Conservation (phyloP, 768 basidiomycete species). For the Leccinum subgranulosum region DNA sequence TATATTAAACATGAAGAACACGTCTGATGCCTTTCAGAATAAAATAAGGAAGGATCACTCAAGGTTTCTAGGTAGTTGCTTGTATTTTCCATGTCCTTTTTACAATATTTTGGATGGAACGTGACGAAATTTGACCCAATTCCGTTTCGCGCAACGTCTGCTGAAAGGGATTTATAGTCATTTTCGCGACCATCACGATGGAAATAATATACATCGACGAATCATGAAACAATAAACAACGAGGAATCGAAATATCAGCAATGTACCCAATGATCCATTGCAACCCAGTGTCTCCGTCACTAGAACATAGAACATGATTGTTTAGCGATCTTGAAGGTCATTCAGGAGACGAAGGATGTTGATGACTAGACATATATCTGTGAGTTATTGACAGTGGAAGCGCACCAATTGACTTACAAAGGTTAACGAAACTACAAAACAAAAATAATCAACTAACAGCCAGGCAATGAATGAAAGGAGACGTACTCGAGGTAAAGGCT, state of each 20-base stretch:
- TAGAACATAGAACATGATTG: too few species aligned
- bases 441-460: constrained; percentile 15
- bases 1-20: too few species aligned
- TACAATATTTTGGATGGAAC: background rate
- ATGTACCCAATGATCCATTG: background rate
- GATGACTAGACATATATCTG: constrained; percentile 49
- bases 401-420: constrained; percentile 54
- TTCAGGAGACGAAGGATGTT: constrained; percentile 82
- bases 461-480: background rate
- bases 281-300: background rate
- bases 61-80: too few species aligned
- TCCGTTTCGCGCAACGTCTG: background rate
- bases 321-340: constrained; percentile 41
- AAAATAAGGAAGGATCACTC: too few species aligned
- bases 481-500: constrained; percentile 92
- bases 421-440: constrained; percentile 69
- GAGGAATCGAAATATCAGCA: background rate
- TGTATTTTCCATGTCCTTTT: background rate
- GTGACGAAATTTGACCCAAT: background rate
- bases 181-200: background rate
- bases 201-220: constrained; percentile 19
- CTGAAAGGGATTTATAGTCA: background rate
- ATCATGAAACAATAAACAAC: constrained; percentile 7
- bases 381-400: constrained; percentile 1
- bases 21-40: too few species aligned